These are phyloP conservation scores for Phaeomoniella chlamydospora DNA, from an alignment of 2,329 filamentous ascomycete species.

Conservation along the genomic window DNA sequence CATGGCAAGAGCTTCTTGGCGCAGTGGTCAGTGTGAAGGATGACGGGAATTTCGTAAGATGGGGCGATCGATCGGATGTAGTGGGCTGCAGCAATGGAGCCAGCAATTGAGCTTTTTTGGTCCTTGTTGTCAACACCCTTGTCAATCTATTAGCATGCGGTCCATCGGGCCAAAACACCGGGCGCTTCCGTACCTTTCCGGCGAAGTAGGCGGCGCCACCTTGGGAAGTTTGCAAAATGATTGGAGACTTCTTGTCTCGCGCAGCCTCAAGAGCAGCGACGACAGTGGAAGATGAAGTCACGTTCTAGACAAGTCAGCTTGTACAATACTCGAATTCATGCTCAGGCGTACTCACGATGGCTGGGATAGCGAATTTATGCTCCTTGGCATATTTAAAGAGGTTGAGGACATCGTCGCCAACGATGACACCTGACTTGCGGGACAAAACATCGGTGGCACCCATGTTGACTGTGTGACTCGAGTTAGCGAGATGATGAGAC, in stretches of 20 bases:
- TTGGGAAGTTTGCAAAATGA: constrained; percentile 88
- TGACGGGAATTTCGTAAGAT: constrained; percentile 73
- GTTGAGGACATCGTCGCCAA: constrained; percentile 49
- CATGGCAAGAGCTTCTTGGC: constrained; percentile 98
- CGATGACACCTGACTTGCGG: constrained; percentile 53
- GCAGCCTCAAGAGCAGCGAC: constrained; percentile 88
- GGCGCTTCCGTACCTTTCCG: constrained; percentile 60
- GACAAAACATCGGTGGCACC: constrained; percentile 39
- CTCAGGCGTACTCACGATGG: constrained; percentile 54
- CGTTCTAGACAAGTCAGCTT: constrained; percentile 41
- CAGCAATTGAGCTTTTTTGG: constrained; percentile 79
- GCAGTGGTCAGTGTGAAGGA: constrained; percentile 83
- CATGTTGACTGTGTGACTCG: background rate
- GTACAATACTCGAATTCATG: too few relatives aligned
- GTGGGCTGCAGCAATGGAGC: constrained; percentile 77
- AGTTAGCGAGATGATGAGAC: too few relatives aligned
- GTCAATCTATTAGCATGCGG: background rate
- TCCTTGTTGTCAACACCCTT: constrained; percentile 53
- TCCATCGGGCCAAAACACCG: too few relatives aligned
- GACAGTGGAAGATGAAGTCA: constrained; percentile 80
- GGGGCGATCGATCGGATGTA: constrained; percentile 85
- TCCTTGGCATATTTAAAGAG: constrained; percentile 86
- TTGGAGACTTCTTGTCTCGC: constrained; percentile 75
- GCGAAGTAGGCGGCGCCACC: constrained; percentile 89
- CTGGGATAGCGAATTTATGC: constrained; percentile 77